Evolutionary conservation across 306 rosid species (phyloP).

Genomic region (Senna siamea): DNA sequence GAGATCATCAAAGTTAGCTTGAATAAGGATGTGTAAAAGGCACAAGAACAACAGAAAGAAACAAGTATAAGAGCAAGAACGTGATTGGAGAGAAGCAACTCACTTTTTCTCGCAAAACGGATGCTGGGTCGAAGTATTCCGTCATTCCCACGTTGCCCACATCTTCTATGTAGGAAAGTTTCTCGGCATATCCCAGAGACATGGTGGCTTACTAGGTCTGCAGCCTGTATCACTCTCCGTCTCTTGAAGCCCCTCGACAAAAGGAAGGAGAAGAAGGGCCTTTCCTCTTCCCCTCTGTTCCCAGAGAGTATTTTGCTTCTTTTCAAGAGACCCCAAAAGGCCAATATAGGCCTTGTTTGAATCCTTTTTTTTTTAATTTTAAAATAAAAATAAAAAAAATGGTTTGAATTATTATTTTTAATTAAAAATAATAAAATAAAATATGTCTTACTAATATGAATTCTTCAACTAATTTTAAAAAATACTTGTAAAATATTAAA

Average conservation of each 20-base stretch:
- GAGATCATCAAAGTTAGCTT: slow-evolving; percentile 42
- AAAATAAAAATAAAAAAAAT: too few relatives aligned
- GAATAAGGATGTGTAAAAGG: slow-evolving; percentile 32
- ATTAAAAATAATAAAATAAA: too few relatives aligned
- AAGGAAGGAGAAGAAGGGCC: background rate
- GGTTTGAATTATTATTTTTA: too few relatives aligned
- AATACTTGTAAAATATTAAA: too few relatives aligned
- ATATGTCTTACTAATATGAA: too few relatives aligned
- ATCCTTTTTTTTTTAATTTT: too few relatives aligned
- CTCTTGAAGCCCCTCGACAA: background rate
- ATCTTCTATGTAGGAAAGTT: slow-evolving; percentile 95
- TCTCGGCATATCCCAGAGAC: slow-evolving; percentile 89
- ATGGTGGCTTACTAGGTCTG: slow-evolving; percentile 19
- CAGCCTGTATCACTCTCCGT: slow-evolving; percentile 27
- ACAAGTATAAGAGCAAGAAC: background rate
- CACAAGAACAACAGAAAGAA: slow-evolving; percentile 21
- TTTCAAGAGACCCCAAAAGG: slow-evolving; percentile 23
- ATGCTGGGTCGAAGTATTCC: slow-evolving; percentile 80
- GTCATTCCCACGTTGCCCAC: slow-evolving; percentile 96
- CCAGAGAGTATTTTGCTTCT: background rate
- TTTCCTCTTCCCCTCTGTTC: slow-evolving; percentile 26
- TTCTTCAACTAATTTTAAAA: too few relatives aligned
- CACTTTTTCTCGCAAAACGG: slow-evolving; percentile 78
- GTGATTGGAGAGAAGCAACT: slow-evolving; percentile 35
- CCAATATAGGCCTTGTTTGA: background rate